Evolutionary conservation across 495 filamentous ascomycete genomes (phyloP), one percentile per base, ranked within the genome.

Genomic region (Penicillium alfredii): DNA sequence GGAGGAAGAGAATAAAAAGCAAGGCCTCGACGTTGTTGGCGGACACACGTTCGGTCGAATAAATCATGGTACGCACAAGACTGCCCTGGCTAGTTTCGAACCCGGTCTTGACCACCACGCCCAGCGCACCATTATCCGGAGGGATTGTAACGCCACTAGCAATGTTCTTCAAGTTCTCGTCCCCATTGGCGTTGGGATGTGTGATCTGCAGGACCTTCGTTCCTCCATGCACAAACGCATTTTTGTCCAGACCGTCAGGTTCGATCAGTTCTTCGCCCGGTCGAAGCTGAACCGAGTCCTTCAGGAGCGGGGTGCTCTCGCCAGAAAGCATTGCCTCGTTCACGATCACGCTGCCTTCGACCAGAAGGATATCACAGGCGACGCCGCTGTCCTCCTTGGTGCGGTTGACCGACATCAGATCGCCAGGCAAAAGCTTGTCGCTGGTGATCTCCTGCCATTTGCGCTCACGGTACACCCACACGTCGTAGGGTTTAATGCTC

Each of bases 251-350:
- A 25, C 82, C 93, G 42, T 97, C 92, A 0, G 85, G 73, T 11
- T 99, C 92, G 45, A 99, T 78, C 18, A 62, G 49, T n/a, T 85
- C 88, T 44, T 95, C 80, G 8, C 74, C 76, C 5, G 92, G 89
- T 41, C 92, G 78, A 8, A 99, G 80, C 60, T 93, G 88, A 42
- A 99, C 73, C 0, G 93, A 97, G 47, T 97, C 92, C 60, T 99
- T 99, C 43, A 99, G 66, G 20, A 99, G 73, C 17, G 92, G 92
- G 3, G 92, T 99, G 61, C 90, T 96, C 62, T 99, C 92, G 42
- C 92, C 92, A 8, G 92, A 96, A 33, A 99, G 73, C 92, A 99
- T 99, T 17, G 92, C 92, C 64, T 99, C 92, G 61, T 99, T 99
- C 31, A 99, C 92, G 63, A 99, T 99, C 13, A 84, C 89, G 44